Evolutionary conservation across 2,329 filamentous ascomycete species (phyloP).

Genomic region (Ascosphaera aggregata): DNA sequence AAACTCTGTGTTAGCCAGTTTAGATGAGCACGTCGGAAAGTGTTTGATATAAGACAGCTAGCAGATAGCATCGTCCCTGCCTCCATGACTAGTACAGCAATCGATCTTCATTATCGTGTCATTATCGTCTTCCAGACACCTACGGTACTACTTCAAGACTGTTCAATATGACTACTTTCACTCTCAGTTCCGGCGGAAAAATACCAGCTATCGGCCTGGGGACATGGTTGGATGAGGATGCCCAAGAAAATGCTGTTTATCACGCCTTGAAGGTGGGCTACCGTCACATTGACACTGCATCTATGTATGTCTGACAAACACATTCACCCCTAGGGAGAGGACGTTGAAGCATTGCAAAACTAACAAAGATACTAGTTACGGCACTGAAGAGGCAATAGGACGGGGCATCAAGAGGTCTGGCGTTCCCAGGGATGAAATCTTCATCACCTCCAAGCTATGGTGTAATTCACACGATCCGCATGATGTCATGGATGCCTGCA

Average conservation of each 20-base stretch:
- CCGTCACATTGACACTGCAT: slow-evolving; percentile 29
- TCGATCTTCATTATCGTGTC: not conserved
- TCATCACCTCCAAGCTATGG: slow-evolving; percentile 39
- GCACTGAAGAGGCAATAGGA: slow-evolving; percentile 43
- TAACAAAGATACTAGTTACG: slow-evolving; percentile 23
- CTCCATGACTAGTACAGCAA: no score
- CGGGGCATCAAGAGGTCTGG: slow-evolving; percentile 38
- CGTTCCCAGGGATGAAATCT: slow-evolving; percentile 39
- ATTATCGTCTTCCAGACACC: not conserved
- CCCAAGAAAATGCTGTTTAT: slow-evolving; percentile 22
- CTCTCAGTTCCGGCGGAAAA: slow-evolving; percentile 24
- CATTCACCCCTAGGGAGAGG: no score
- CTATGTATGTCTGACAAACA: not conserved
- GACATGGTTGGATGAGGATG: slow-evolving; percentile 29
- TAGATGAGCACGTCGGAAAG: no score
- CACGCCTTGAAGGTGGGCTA: slow-evolving; percentile 28
- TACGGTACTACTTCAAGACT: no score
- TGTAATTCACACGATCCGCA: slow-evolving; percentile 38
- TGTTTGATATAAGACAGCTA: not conserved
- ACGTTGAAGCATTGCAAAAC: no score
- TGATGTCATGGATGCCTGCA: slow-evolving; percentile 35
- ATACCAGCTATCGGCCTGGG: slow-evolving; percentile 28
- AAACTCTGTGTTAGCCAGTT: not conserved
- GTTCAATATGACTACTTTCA: slow-evolving; percentile 9
- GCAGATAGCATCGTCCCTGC: not conserved